Evolutionary conservation across 2,329 filamentous ascomycete genomes (phyloP).

Genomic region (Pseudogymnoascus sp.): DNA sequence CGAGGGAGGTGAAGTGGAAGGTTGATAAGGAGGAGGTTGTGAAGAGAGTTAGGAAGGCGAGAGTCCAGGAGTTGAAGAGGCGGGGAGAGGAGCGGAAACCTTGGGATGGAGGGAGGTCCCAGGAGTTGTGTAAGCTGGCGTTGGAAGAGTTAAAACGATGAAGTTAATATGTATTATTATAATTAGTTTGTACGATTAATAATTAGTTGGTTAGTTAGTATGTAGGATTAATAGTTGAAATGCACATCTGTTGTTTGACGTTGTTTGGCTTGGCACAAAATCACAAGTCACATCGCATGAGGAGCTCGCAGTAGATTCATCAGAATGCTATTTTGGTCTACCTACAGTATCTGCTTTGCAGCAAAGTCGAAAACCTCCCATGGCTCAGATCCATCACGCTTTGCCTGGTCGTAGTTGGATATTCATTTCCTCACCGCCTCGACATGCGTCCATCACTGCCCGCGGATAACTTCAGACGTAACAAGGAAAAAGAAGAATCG

Average conservation of each 20-base stretch:
- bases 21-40: background rate
- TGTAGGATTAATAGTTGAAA: background rate
- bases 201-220: background rate
- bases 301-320: background rate
- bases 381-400: slow-evolving; percentile 1
- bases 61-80: background rate
- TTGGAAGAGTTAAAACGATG: background rate
- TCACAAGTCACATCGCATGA: background rate
- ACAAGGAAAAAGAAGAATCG: slow-evolving; percentile 7
- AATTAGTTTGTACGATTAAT: background rate
- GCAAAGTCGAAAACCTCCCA: slow-evolving; percentile 6
- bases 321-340: slow-evolving; percentile 8
- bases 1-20: background rate
- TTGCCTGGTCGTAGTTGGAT: slow-evolving; percentile 3
- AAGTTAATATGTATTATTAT: background rate
- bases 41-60: background rate
- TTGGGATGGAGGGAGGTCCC: background rate
- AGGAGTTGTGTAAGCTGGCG: slow-evolving; percentile 5
- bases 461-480: slow-evolving; percentile 4
- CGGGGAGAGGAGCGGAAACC: background rate
- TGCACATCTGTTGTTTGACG: background rate
- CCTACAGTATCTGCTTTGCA: slow-evolving; percentile 5
- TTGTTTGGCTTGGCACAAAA: background rate
- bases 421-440: background rate
- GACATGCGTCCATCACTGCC: background rate